Evolutionary conservation across 352 stramenopile genomes (phyloP), one percentile per base, ranked within the genome.

Genomic region (Phytophthora syringae): DNA sequence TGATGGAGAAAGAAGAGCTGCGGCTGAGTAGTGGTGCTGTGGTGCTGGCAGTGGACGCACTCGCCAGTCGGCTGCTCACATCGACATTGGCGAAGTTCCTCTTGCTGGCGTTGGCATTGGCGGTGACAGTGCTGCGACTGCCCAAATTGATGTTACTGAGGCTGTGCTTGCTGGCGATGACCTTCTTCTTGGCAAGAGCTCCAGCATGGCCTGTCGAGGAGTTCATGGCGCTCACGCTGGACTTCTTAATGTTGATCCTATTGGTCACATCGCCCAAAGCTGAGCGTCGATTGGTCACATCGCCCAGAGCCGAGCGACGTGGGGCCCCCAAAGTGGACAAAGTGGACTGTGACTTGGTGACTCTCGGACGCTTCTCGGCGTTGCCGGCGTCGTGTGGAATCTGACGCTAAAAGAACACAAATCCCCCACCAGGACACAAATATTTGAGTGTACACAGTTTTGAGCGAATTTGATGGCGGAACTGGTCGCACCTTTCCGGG

Each of bases 211-310:
- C 18, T 18, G 79, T 42, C 21, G 69, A 73, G 0, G 68, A 55
- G 32, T 52, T 77, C 36, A 86, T 86, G 36, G 80, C 67, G 40
- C 61, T 84, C 47, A 72, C 37, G 52, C 24, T 79, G 25, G 57
- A 43, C 67, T 91, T 93, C 51, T 90, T 90, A 25, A 85, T 81
- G 45, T 79, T 86, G 20, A 92, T 79, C 48, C 86, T 84, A 72
- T 94, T 92, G 45, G 84, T 93, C 47, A 84, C 79, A 66, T 94
- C 82, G 6, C 83, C 76, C 11, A 90, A 65, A 36, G 68, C 79
- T 5, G 80, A 43, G 22, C 80, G 82, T 39, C 83, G 69, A 68
- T 94, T 92, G 43, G 83, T 92, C 39, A 91, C 82, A 58, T 93
- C 81, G 5, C 82, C 75, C 6, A 93, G 70, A 18, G 69, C 83